A percentile compares a stretch with the other conserved stretches of the same genome.
Evolutionary conservation across 1,139 yeast genomes (phyloP).

Genomic region (Yamadazyma diospyri): DNA sequence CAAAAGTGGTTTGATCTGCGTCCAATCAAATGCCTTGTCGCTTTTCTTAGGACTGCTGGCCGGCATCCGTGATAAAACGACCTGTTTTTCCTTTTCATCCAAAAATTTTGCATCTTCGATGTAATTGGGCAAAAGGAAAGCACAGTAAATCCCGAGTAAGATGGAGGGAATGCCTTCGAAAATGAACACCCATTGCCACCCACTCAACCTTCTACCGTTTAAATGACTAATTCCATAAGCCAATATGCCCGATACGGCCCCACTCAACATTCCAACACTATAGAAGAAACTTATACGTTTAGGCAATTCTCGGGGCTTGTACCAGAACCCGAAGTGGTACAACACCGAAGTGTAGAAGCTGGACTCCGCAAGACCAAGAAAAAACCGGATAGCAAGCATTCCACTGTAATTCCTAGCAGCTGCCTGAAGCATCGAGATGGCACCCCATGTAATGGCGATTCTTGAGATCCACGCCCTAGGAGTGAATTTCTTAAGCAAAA

Average conservation of each 20-base stretch:
- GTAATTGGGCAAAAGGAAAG: conserved; percentile 14
- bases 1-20: conserved; percentile 12
- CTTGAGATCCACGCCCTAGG: conserved; percentile 12
- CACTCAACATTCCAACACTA: conserved; percentile 14
- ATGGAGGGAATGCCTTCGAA: conserved; percentile 17
- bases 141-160: conserved; percentile 5
- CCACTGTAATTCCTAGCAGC: conserved; percentile 22
- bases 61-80: conserved; percentile 9
- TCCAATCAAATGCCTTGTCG: conserved; percentile 11
- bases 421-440: conserved; percentile 16
- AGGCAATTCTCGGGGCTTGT: conserved; percentile 14
- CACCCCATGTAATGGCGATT: conserved; percentile 17
- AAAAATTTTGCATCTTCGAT: conserved; percentile 14
- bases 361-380: conserved; percentile 26
- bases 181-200: conserved; percentile 18
- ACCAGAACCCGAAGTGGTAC: conserved; percentile 16
- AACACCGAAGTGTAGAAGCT: conserved; percentile 21
- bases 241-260: conserved; percentile 15
- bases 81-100: conserved; percentile 11
- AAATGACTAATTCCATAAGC: conserved; percentile 15
- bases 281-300: conserved; percentile 16
- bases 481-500: conserved; percentile 10
- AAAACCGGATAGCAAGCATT: conserved; percentile 23
- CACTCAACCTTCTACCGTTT: conserved; percentile 7
- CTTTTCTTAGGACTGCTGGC: conserved; percentile 11